Conservation (phyloP, 129 eudicot species). For the Ambrosia trifida region DNA sequence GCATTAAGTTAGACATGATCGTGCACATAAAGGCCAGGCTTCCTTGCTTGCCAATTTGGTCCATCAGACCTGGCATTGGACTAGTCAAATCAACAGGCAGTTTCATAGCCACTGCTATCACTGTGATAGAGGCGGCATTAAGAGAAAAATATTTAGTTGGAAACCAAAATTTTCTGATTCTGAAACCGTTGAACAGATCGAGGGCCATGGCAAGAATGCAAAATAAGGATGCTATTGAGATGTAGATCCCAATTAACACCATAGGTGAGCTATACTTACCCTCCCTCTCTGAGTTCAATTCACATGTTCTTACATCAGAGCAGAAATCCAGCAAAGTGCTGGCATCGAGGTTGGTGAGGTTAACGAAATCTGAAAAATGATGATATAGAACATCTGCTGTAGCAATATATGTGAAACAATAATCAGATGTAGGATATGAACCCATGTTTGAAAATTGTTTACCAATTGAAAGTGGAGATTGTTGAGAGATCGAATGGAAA, state of each 20-base stretch:
- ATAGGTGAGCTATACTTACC: background rate
- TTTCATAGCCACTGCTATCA: conserved; percentile 6
- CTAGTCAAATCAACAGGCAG: conserved; percentile 6
- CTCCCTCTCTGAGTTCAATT: background rate
- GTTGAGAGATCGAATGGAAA: too few relatives aligned
- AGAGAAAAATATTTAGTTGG: background rate
- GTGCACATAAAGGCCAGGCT: background rate
- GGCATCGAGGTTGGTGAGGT: background rate
- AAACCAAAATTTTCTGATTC: background rate
- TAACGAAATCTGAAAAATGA: too few relatives aligned
- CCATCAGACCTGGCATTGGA: background rate
- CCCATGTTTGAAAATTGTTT: background rate
- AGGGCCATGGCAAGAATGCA: background rate
- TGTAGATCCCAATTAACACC: background rate
- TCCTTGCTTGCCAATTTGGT: background rate
- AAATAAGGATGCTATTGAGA: background rate
- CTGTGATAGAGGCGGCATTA: background rate
- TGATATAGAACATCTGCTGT: too few relatives aligned
- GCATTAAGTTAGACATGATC: conserved; percentile 29
- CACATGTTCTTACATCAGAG: background rate
- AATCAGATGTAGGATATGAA: background rate
- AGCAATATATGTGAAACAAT: too few relatives aligned
- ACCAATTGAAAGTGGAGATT: too few relatives aligned
- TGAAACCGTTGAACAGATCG: background rate
- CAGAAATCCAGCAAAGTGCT: background rate